phyloP scores from a whole-genome alignment of 1,139 yeast genomes.

The Diutina catenulata region DNA sequence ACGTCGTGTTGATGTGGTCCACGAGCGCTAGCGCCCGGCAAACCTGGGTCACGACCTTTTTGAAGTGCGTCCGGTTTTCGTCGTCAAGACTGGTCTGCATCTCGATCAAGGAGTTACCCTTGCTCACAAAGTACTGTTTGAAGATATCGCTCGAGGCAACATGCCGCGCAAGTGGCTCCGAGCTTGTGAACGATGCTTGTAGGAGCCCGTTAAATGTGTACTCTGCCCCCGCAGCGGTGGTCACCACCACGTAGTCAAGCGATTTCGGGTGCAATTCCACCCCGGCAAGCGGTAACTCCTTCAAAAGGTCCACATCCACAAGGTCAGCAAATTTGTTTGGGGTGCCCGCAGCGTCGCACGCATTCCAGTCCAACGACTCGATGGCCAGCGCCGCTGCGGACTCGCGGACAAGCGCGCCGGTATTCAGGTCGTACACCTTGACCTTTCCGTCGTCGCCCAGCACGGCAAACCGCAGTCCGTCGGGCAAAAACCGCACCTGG shows the following conservation, averaged over 20 bases:
- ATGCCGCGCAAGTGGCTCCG: too few species aligned
- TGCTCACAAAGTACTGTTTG: slow-evolving; percentile 16
- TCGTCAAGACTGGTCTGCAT: background rate
- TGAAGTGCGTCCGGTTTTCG: background rate
- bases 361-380: slow-evolving; percentile 6
- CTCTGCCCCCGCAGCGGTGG: slow-evolving; percentile 13
- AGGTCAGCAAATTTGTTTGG: slow-evolving; percentile 9
- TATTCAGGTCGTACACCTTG: slow-evolving; percentile 38
- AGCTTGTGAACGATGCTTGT: slow-evolving; percentile 15
- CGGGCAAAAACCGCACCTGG: slow-evolving; percentile 22
- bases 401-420: slow-evolving; percentile 26
- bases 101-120: slow-evolving; percentile 5
- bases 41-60: background rate
- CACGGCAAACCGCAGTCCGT: slow-evolving; percentile 32
- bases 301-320: slow-evolving; percentile 17
- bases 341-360: slow-evolving; percentile 8
- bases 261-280: background rate
- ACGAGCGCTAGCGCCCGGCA: slow-evolving; percentile 13
- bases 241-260: slow-evolving; percentile 17
- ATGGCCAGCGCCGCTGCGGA: slow-evolving; percentile 5
- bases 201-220: slow-evolving; percentile 23
- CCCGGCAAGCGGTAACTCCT: slow-evolving; percentile 17
- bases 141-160: slow-evolving; percentile 16
- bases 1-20: slow-evolving; percentile 25
- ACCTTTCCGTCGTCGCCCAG: slow-evolving; percentile 33